A percentile compares a stretch with the other conserved stretches of the same genome.
Conservation (phyloP, 2,329 filamentous ascomycete genomes). For the Cladosporium velox region DNA sequence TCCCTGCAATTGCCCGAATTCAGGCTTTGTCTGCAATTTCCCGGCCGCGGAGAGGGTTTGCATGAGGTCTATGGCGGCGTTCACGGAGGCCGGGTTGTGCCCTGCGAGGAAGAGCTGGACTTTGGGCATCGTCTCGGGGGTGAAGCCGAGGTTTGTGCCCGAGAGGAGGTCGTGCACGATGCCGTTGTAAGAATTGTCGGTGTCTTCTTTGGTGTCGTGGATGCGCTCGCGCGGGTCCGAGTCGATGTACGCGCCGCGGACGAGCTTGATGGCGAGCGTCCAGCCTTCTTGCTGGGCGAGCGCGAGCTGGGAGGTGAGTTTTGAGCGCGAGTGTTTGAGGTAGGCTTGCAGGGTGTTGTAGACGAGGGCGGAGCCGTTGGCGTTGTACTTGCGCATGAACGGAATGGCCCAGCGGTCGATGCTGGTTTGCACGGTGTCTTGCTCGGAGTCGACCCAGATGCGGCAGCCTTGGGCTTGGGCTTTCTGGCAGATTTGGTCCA, state of each 20-base stretch:
- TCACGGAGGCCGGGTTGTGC: slow-evolving; percentile 76
- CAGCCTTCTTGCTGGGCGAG: slow-evolving; percentile 50
- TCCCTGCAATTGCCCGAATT: slow-evolving; percentile 82
- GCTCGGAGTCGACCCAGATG: slow-evolving; percentile 57
- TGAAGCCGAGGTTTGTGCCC: slow-evolving; percentile 30
- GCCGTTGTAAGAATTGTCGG: slow-evolving; percentile 67
- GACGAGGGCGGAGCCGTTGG: slow-evolving; percentile 63
- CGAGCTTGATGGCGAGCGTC: slow-evolving; percentile 59
- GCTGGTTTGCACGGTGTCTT: slow-evolving; percentile 53
- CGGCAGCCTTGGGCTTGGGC: slow-evolving; percentile 47
- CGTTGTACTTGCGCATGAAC: slow-evolving; percentile 50
- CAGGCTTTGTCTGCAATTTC: slow-evolving; percentile 49
- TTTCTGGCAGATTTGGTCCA: slow-evolving; percentile 47
- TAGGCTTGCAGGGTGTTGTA: slow-evolving; percentile 67
- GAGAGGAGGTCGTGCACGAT: slow-evolving; percentile 67
- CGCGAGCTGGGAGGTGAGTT: slow-evolving; percentile 50
- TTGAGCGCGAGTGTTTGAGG: slow-evolving; percentile 51
- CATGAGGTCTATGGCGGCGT: slow-evolving; percentile 53
- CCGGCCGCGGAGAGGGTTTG: slow-evolving; percentile 45
- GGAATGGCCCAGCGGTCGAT: slow-evolving; percentile 68
- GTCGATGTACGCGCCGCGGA: slow-evolving; percentile 58
- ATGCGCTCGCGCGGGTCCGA: slow-evolving; percentile 53
- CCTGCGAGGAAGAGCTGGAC: slow-evolving; percentile 72
- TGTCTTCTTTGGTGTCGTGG: slow-evolving; percentile 56
- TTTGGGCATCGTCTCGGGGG: slow-evolving; percentile 40